Conservation (phyloP, 345 rosid species). For the Barbarea vulgaris region DNA sequence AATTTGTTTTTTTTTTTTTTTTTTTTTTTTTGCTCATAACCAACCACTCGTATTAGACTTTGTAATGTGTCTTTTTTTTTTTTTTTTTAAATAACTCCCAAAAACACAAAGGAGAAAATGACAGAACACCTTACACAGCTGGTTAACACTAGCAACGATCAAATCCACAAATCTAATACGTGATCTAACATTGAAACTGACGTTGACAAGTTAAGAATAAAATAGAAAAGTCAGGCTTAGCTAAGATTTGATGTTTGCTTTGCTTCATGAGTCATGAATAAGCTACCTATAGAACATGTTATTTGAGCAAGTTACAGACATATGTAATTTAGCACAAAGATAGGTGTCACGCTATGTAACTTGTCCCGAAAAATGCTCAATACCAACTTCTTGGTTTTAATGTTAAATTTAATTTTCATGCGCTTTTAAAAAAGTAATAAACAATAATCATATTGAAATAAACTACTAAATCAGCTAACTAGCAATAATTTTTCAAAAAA, state of each 20-base stretch:
- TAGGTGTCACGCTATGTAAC: not conserved
- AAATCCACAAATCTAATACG: slow-evolving; percentile 53
- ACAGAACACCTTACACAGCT: slow-evolving; percentile 67
- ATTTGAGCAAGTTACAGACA: not conserved
- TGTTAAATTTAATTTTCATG: not conserved
- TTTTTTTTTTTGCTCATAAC: slow-evolving; percentile 29
- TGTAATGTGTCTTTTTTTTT: not conserved
- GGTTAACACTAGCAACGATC: slow-evolving; percentile 64
- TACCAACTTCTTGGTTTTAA: not conserved
- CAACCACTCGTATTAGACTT: slow-evolving; percentile 35
- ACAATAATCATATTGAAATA: not conserved
- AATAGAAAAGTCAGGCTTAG: not conserved
- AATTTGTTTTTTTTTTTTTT: slow-evolving; percentile 12
- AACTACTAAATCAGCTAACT: not conserved
- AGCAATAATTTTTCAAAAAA: not conserved
- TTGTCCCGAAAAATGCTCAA: not conserved
- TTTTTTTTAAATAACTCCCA: not conserved
- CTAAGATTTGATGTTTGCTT: slow-evolving; percentile 24
- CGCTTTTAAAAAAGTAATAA: not conserved
- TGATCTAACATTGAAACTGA: slow-evolving; percentile 41
- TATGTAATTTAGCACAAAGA: not conserved
- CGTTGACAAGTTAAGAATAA: slow-evolving; percentile 22
- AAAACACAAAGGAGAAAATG: slow-evolving; percentile 30
- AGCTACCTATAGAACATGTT: not conserved
- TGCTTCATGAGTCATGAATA: slow-evolving; percentile 15